These are phyloP conservation scores for Nicotiana sylvestris DNA, from an alignment of 257 asterid genomes.

Conservation along the genomic window DNA sequence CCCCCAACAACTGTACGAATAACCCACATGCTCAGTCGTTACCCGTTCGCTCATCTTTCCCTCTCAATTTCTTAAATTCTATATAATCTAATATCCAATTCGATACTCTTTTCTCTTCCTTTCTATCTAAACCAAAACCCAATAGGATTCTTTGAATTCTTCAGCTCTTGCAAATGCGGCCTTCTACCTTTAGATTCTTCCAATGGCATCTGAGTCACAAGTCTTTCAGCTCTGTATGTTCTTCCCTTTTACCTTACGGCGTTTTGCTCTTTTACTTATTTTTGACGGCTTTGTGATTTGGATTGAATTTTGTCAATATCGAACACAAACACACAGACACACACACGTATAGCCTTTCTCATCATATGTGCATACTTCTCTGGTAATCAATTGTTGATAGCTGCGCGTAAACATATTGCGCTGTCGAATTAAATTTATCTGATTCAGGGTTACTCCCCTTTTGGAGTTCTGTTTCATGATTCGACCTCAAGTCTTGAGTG, in stretches of 20 bases:
- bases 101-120: neutral
- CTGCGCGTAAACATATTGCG: neutral
- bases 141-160: neutral
- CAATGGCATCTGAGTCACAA: conserved; percentile 31
- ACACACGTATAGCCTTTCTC: neutral
- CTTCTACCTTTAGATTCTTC: conserved; percentile 39
- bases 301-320: neutral
- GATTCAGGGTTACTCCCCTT: neutral
- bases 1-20: neutral
- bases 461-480: neutral
- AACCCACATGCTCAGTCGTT: too few relatives aligned
- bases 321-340: neutral
- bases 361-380: neutral
- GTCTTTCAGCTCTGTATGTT: neutral
- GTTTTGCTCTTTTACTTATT: neutral
- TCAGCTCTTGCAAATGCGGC: conserved; percentile 39
- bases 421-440: neutral
- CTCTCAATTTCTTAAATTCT: too few relatives aligned
- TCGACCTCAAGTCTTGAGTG: neutral
- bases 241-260: neutral
- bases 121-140: neutral
- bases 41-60: too few relatives aligned
- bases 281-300: neutral
- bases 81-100: too few relatives aligned
- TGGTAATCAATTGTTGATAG: neutral